Base-by-base conservation (phyloP, 1,284 basidiomycete genomes). In the Xerocomus cyaneibrunnescens region DNA sequence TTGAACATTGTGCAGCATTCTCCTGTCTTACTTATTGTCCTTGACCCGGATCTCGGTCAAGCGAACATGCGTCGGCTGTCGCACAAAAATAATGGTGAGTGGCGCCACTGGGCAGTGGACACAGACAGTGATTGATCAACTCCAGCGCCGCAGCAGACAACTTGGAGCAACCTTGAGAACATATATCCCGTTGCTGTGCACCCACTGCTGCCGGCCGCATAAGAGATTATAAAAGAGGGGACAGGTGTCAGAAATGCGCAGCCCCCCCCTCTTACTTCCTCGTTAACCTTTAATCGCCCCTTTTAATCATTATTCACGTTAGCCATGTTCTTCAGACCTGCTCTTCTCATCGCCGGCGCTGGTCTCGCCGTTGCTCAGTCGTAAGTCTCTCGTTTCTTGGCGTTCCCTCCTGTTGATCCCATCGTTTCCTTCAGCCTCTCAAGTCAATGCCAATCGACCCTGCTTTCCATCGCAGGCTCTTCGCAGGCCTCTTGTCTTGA, bases 401-500 rank as follows among this genome's bases (percentile, higher is more conserved):
- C 19, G 12, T 9, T 48, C 43, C 25, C 42, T 52, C 38, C 52
- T 60, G 28, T 57, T 66, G 4, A 60, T 58, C 13, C 10, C 8
- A 32, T 16, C 2, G 4, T 32, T 12, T 30, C 28, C 7, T 22
- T 25, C 13, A 65, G 62, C 23, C 3, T 57, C 22, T 57, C 57
- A 1, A 60, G 54, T 6, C 56, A 63, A 48, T 74, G 73, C 43
- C 41, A 72, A 47, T 61, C 54, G 34, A 62, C 79, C 14, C 45
- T 81, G 30, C 46, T 68, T 13, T 50, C 56, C 21, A 56, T 87
- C 28, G 76, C 78, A 1, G 52, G 69, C 12, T 77, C 78, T 48
- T 53, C 75, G 0, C 74, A 79, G 41, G 70, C 77, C 2, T 57
- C 71, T 10, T 89, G 86, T 63, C 68, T 89, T 36, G 80, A 79